Conservation (phyloP, 805 yeast species). For the Candida methanosorbosa region DNA sequence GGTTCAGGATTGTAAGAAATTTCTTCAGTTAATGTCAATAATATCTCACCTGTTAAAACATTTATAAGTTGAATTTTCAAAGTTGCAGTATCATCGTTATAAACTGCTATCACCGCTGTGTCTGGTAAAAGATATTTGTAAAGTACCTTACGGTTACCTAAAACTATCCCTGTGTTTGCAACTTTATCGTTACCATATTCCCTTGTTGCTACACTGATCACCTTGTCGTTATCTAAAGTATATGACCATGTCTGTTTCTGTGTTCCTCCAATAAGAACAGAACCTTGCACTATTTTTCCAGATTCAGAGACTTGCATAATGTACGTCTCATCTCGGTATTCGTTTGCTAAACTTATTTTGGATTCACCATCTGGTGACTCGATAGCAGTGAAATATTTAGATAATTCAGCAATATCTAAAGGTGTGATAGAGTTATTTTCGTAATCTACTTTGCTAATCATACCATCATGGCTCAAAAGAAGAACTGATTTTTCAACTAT, state of each 20-base stretch:
- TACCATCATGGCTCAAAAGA: neutral
- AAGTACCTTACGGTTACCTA: constrained; percentile 63
- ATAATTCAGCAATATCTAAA: neutral
- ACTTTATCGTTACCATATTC: constrained; percentile 29
- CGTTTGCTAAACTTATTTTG: constrained; percentile 7
- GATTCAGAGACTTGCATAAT: constrained; percentile 3
- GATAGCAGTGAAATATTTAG: constrained; percentile 4
- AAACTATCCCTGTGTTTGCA: constrained; percentile 58
- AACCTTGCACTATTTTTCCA: constrained; percentile 8
- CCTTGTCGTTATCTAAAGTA: constrained; percentile 19
- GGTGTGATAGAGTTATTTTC: neutral
- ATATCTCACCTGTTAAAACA: constrained; percentile 56
- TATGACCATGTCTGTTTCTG: constrained; percentile 12
- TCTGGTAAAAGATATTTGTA: constrained; percentile 82
- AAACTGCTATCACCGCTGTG: constrained; percentile 41
- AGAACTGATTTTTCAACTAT: constrained; percentile 1
- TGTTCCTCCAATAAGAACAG: constrained; percentile 1
- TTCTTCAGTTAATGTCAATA: constrained; percentile 28
- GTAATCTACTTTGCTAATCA: neutral
- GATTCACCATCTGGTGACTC: constrained; percentile 1
- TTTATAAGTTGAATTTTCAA: constrained; percentile 54
- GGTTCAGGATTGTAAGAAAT: constrained; percentile 11
- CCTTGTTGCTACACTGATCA: constrained; percentile 32
- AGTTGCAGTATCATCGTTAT: constrained; percentile 14
- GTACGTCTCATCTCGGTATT: constrained; percentile 6